phyloP scores from a whole-genome alignment of 2,329 filamentous ascomycete species.

The Endoconidiophora laricicola region DNA sequence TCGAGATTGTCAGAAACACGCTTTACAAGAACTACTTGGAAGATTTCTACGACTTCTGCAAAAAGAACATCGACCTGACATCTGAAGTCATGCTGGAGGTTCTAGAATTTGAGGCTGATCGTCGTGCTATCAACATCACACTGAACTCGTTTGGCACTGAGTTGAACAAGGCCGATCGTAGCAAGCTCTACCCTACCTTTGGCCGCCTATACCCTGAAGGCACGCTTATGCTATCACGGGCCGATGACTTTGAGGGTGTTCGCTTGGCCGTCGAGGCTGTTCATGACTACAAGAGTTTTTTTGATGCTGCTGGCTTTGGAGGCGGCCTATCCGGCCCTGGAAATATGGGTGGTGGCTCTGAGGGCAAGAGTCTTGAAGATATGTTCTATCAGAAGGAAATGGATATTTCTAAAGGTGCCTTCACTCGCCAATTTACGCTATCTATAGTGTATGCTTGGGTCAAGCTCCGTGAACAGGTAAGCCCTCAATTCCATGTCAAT shows the following conservation, averaged over 20 bases:
- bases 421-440: constrained; percentile 90
- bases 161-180: constrained; percentile 79
- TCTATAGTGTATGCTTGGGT: constrained; percentile 96
- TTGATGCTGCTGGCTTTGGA: constrained; percentile 72
- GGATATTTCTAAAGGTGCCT: constrained; percentile 90
- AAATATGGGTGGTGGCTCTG: constrained; percentile 70
- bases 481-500: constrained; percentile 17
- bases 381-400: constrained; percentile 99
- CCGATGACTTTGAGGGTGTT: constrained; percentile 89
- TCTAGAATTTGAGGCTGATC: constrained; percentile 89
- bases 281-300: constrained; percentile 86
- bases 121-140: constrained; percentile 96
- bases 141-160: constrained; percentile 98
- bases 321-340: constrained; percentile 56
- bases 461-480: constrained; percentile 88
- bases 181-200: constrained; percentile 89
- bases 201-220: constrained; percentile 88
- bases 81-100: constrained; percentile 92
- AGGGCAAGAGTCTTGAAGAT: constrained; percentile 85
- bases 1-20: constrained; percentile 96
- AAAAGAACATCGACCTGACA: constrained; percentile 77
- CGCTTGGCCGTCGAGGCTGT: constrained; percentile 85
- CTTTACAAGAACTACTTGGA: constrained; percentile 99
- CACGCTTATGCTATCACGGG: constrained; percentile 81
- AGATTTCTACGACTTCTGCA: constrained; percentile 92